These are phyloP conservation scores for Trichoderma aggressivum DNA, from an alignment of 2,329 filamentous ascomycete species.

Conservation along the genomic window DNA sequence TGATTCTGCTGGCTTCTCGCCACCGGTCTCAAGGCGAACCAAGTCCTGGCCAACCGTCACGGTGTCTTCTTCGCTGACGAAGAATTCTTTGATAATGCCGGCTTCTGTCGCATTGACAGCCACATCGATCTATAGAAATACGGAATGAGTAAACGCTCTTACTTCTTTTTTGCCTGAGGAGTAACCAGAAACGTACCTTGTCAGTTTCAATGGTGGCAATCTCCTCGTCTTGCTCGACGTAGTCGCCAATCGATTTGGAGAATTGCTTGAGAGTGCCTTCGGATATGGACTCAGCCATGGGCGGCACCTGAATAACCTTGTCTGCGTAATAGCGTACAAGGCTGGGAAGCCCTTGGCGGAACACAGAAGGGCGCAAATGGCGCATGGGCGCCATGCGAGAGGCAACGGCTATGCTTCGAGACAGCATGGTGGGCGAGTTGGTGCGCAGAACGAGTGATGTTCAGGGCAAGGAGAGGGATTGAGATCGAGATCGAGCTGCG, in stretches of 20 bases:
- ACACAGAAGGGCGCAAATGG: slow-evolving; percentile 22
- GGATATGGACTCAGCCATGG: slow-evolving; percentile 98
- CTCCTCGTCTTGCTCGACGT: slow-evolving; percentile 92
- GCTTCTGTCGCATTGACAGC: slow-evolving; percentile 91
- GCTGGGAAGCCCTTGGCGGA: slow-evolving; percentile 40
- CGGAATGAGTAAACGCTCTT: slow-evolving; percentile 20
- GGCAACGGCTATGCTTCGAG: slow-evolving; percentile 3
- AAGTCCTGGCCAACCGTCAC: slow-evolving; percentile 93
- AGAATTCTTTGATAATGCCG: slow-evolving; percentile 85
- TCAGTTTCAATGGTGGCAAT: slow-evolving; percentile 99
- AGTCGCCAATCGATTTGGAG: slow-evolving; percentile 87
- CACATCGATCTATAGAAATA: slow-evolving; percentile 73
- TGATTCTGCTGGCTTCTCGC: slow-evolving; percentile 28
- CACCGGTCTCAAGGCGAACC: slow-evolving; percentile 75
- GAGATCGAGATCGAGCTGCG: neutral
- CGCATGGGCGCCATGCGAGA: slow-evolving; percentile 15
- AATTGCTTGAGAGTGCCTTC: slow-evolving; percentile 97
- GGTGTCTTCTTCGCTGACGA: slow-evolving; percentile 91
- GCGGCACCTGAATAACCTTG: slow-evolving; percentile 84
- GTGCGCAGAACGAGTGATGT: slow-evolving; percentile 1
- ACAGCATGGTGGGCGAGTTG: slow-evolving; percentile 7
- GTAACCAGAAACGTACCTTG: slow-evolving; percentile 74
- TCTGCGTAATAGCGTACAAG: slow-evolving; percentile 68
- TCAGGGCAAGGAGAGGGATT: neutral
- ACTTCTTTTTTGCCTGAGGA: too few relatives aligned